These are phyloP conservation scores for Litchi chinensis DNA, from an alignment of 345 rosid species.

Conservation along the genomic window DNA sequence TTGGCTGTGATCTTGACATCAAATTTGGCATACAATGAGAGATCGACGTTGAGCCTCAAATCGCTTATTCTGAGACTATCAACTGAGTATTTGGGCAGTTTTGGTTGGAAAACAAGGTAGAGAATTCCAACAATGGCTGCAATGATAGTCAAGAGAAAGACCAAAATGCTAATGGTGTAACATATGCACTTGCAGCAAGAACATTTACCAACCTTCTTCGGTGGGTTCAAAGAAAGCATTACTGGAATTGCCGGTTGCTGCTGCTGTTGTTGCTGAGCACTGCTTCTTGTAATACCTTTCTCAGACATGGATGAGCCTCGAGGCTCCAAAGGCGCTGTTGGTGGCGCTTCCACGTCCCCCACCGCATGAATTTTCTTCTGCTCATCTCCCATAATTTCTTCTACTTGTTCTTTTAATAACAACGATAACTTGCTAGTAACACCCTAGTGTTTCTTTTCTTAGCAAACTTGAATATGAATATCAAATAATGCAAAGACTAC, in stretches of 20 bases:
- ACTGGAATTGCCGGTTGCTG: conserved; percentile 24
- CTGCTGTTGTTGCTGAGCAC: conserved; percentile 12
- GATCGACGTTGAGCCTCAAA: conserved; percentile 66
- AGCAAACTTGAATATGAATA: neutral
- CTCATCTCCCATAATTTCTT: conserved; percentile 13
- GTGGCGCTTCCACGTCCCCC: conserved; percentile 6
- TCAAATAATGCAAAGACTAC: conserved; percentile 13
- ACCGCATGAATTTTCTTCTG: conserved; percentile 18
- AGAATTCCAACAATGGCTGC: conserved; percentile 54
- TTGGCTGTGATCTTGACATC: conserved; percentile 76
- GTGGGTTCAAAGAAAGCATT: conserved; percentile 24
- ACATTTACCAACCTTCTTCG: conserved; percentile 9
- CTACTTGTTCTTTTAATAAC: neutral
- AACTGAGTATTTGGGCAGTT: conserved; percentile 69
- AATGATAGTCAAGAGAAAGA: conserved; percentile 40
- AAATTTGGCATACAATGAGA: conserved; percentile 64
- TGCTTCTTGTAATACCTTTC: neutral
- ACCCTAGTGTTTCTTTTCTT: neutral
- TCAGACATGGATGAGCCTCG: neutral
- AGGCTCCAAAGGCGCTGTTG: conserved; percentile 8
- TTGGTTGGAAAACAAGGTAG: conserved; percentile 71
- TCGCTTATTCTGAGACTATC: conserved; percentile 63
- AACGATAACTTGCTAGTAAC: too few species aligned
- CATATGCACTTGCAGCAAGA: conserved; percentile 60
- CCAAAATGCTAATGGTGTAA: conserved; percentile 53